Percentiles rank a stretch among this genome's conserved stretches.
These are phyloP conservation scores for Curvularia spicifera DNA, from an alignment of 2,329 filamentous ascomycete genomes.

Conservation along the genomic window DNA sequence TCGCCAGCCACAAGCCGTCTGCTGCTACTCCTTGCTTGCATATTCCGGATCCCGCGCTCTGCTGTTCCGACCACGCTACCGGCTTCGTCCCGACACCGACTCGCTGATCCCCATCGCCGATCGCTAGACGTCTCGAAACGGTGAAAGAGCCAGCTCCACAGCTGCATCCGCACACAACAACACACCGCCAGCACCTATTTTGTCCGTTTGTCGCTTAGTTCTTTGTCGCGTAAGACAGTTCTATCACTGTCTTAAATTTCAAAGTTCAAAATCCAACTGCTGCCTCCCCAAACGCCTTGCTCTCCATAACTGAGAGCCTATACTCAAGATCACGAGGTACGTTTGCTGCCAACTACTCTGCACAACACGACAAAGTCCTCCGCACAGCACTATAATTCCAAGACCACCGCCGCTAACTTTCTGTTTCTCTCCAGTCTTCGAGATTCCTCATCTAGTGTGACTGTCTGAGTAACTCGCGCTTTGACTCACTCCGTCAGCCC, in stretches of 20 bases:
- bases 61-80: slow-evolving; percentile 16
- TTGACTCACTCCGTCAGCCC: slow-evolving; percentile 41
- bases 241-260: slow-evolving; percentile 26
- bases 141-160: slow-evolving; percentile 33
- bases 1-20: neutral
- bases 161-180: slow-evolving; percentile 42
- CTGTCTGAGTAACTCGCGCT: slow-evolving; percentile 22
- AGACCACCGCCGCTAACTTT: neutral
- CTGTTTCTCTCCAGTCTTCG: neutral
- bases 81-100: slow-evolving; percentile 28
- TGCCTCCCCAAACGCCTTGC: neutral
- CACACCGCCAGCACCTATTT: slow-evolving; percentile 24
- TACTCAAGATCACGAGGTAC: slow-evolving; percentile 14
- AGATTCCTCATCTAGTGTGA: slow-evolving; percentile 16
- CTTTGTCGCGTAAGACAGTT: slow-evolving; percentile 28
- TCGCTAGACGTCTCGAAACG: slow-evolving; percentile 36
- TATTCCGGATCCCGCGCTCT: slow-evolving; percentile 7
- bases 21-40: slow-evolving; percentile 1
- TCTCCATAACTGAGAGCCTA: slow-evolving; percentile 6
- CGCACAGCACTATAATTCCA: neutral
- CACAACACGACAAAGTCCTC: neutral
- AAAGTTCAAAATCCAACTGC: slow-evolving; percentile 6
- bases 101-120: slow-evolving; percentile 46
- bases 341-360: slow-evolving; percentile 4
- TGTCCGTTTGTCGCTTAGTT: slow-evolving; percentile 25